Evolutionary conservation across 108 stramenopile genomes (phyloP).

Genomic region (Skeletonema costatum): DNA sequence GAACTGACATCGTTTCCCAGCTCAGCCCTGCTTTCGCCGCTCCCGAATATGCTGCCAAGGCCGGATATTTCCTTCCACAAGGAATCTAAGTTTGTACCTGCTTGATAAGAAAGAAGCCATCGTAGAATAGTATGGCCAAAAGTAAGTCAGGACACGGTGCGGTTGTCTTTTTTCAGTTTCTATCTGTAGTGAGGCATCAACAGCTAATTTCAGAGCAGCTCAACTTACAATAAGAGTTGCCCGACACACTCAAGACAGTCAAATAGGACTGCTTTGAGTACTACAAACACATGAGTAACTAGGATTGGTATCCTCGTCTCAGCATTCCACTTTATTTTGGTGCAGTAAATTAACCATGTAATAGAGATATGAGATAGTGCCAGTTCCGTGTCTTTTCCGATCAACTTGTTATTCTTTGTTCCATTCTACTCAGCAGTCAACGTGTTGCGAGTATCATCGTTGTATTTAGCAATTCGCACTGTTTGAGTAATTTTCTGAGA

Average conservation of each 20-base stretch:
- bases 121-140: slow-evolving; percentile 6
- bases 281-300: slow-evolving; percentile 5
- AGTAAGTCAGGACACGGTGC: slow-evolving; percentile 3
- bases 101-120: slow-evolving; percentile 1
- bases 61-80: slow-evolving; percentile 93
- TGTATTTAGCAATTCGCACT: too few species aligned
- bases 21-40: slow-evolving; percentile 79
- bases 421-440: background rate
- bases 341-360: slow-evolving; percentile 26
- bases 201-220: background rate
- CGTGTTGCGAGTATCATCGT: too few species aligned
- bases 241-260: background rate
- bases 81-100: slow-evolving; percentile 78
- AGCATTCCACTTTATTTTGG: slow-evolving; percentile 6
- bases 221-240: background rate
- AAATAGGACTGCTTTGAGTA: slow-evolving; percentile 5
- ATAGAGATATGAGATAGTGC: slow-evolving; percentile 27
- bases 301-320: slow-evolving; percentile 3
- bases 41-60: slow-evolving; percentile 83
- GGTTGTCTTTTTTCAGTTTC: slow-evolving; percentile 9
- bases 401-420: background rate
- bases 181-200: slow-evolving; percentile 8
- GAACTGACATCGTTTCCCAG: slow-evolving; percentile 80
- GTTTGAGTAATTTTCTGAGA: too few species aligned
- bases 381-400: background rate